These are phyloP conservation scores for Alisma plantagoaquatica DNA, from an alignment of 106 monocot genomes.

Conservation along the genomic window DNA sequence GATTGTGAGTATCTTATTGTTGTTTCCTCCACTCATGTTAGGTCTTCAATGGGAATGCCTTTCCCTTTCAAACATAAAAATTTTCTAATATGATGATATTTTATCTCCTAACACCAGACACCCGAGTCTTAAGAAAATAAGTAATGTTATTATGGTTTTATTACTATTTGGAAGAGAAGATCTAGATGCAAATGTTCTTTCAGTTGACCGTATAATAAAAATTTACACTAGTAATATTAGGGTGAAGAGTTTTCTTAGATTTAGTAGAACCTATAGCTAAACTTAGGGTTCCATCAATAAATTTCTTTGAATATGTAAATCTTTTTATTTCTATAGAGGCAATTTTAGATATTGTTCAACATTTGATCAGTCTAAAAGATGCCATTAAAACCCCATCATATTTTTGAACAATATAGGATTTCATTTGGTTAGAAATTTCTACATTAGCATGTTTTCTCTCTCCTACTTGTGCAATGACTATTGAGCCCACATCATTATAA, in stretches of 20 bases:
- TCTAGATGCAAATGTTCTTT: background rate
- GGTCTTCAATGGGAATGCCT: too few species aligned
- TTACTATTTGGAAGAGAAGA: too few species aligned
- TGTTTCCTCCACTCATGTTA: too few species aligned
- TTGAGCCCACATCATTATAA: conserved; percentile 39
- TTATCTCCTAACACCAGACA: too few species aligned
- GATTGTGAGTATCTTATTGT: too few species aligned
- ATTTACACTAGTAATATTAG: conserved; percentile 31
- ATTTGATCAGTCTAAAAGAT: conserved; percentile 37
- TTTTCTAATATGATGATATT: too few species aligned
- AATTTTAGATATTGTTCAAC: conserved; percentile 40
- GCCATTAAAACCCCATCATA: conserved; percentile 38
- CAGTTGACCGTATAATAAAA: conserved; percentile 1
- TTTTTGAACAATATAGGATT: conserved; percentile 33
- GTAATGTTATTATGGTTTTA: conserved; percentile 26
- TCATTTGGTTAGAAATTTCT: conserved; percentile 26
- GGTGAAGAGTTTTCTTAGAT: conserved; percentile 17
- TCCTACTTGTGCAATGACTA: conserved; percentile 44
- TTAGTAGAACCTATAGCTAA: conserved; percentile 6
- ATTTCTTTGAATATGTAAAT: conserved; percentile 40
- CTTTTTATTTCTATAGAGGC: conserved; percentile 40
- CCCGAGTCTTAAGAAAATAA: conserved; percentile 24
- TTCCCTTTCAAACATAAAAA: too few species aligned
- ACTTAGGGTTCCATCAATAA: conserved; percentile 23
- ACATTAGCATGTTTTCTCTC: conserved; percentile 19